Base-by-base conservation (phyloP, 2,329 filamentous ascomycete species). In the Metarhizium humberi region DNA sequence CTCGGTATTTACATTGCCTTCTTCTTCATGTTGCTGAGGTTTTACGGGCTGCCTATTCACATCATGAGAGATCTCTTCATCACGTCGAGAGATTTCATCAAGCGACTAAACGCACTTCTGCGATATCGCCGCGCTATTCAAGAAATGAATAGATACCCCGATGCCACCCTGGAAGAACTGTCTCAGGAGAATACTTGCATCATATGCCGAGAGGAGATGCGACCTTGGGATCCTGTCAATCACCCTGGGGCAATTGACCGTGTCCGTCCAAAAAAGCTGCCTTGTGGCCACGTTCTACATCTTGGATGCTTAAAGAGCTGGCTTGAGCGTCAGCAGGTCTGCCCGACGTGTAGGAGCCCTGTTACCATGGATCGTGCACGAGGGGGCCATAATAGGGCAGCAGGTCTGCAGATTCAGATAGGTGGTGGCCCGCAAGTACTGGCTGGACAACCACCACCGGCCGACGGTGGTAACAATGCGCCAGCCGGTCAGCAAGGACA, bases 191-290 rank as follows among this genome's bases (percentile, higher is more conserved):
- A 95, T 64, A 95, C 94, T 3, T 99, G 94, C 70, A 99, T 99
- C 63, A 96, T 99, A 55, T 99, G 94, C 70, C 85, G 94, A 58
- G 94, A 99, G 69, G 90, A 95, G 60, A 99, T 99, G 94, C 82
- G 83, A 38, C 84, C 87, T 1, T 96, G 90, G 88, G 72, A 81
- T 56, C 73, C 77, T 0, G 66, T 60, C 5, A 69, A 72, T 73
- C 82, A 67, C 74, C 82, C 61, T 78, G 86, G 82, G n/a, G 78
- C 87, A 55, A 86, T 95, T 56, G 91, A 97, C 66, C 82, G 92
- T 54, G 81, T 88, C 55, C 82, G 94, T 20, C 90, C 94, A 6
- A 99, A 99, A 76, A 97, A 96, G 72, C 80, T 99, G 10, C 94
- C 94, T 0, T 99, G 94, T 70, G 92, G 92, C 4, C 94, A 99